Percentiles rank a stretch among this genome's conserved stretches.
Evolutionary conservation across 2,329 filamentous ascomycete genomes (phyloP).

Genomic region (Aspergillus arachidicola): DNA sequence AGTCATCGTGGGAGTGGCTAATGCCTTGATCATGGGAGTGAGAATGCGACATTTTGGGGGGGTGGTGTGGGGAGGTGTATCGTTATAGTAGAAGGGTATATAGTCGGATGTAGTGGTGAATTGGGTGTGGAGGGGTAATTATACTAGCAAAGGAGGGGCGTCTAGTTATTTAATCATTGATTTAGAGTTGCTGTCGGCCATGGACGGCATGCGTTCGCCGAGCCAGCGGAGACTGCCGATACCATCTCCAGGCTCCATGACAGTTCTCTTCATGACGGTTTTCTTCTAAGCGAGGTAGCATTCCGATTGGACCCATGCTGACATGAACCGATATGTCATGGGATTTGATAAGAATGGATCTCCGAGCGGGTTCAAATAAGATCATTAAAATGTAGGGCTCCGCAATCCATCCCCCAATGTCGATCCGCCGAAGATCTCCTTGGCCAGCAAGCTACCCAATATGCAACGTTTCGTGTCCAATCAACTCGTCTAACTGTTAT

Average conservation of each 20-base stretch:
- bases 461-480: neutral
- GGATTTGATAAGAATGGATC: neutral
- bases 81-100: neutral
- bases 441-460: neutral
- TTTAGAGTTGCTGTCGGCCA: neutral
- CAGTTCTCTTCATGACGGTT: too few species aligned
- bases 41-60: conserved; percentile 36
- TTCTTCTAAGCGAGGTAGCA: neutral
- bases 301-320: conserved; percentile 2
- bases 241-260: too few species aligned
- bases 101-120: neutral
- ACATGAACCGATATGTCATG: conserved; percentile 3
- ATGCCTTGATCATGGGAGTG: conserved; percentile 42
- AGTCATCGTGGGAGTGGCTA: conserved; percentile 56
- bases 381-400: neutral
- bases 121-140: neutral
- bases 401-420: neutral
- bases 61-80: neutral
- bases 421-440: neutral
- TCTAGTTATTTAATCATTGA: neutral
- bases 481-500: neutral
- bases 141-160: neutral
- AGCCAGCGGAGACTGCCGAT: neutral
- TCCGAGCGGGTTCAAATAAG: neutral
- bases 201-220: neutral